Evolutionary conservation across 2,329 filamentous ascomycete species (phyloP), one percentile per base, ranked within the genome.

Genomic region (Exophiala bonariae): DNA sequence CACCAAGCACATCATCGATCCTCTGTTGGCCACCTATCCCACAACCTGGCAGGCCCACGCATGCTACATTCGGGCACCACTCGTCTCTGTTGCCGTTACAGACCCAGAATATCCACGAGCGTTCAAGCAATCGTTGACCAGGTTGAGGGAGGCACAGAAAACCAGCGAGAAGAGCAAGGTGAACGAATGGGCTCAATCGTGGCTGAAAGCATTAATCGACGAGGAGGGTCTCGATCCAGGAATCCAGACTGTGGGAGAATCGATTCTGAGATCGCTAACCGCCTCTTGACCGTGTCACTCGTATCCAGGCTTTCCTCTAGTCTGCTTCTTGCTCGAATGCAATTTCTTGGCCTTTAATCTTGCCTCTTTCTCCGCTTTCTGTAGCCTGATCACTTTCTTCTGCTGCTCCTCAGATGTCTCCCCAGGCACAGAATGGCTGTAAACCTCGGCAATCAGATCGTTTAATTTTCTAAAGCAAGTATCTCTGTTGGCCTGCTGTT

Each of bases 51-150:
- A 80, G 44, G 84, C 85, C 0, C 79, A 80, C 65, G 83, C 80
- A 62, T 92, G 87, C 69, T 79, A 83, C 60, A 81, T 92, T 57
- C 83, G 80, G 60, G 78, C 85, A 58, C 82, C 87, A 3, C 73
- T 95, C 2, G 72, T 87, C 40, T 85, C 83, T 16, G 67, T 91
- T 13, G 76, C 78, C 19, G 66, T 79, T 4, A 72, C 74, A 26
- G 86, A 86, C 2, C 74, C 84, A 6, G 80, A 83, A 3, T 96
- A 95, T 66, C 87, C 90, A 5, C 73, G 76, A 33, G 85, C 83
- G 38, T 70, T 96, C 51, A 80, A 82, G 40, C 75, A 80, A 49
- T 78, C 83, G 6, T 72, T 96, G 42, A 72, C 76, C 1, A 73
- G 77, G 36, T 66, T 96, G 52, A 83, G 79, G 60, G 72, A 73